These are phyloP conservation scores for Lactifluus hygrophoroides DNA, from an alignment of 768 basidiomycete species.

Conservation along the genomic window DNA sequence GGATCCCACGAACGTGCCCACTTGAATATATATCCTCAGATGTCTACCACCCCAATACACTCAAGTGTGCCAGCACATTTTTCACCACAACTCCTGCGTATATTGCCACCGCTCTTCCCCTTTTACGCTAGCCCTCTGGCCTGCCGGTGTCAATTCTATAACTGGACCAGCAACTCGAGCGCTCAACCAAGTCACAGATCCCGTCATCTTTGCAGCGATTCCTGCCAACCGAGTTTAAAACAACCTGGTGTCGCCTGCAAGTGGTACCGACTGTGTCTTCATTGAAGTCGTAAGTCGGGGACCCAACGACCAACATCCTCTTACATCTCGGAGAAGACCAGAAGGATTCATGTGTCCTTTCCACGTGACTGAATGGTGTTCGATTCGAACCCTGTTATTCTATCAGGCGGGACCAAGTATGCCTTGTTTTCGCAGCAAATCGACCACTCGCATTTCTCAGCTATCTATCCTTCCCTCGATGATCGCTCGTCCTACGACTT, in stretches of 20 bases:
- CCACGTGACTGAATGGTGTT: no score
- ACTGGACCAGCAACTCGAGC: no score
- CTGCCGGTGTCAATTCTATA: no score
- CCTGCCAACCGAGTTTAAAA: background rate
- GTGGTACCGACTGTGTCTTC: conserved; percentile 10
- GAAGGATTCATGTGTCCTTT: no score
- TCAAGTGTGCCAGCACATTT: no score
- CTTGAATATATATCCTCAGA: no score
- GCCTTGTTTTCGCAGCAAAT: background rate
- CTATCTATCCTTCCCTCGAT: background rate
- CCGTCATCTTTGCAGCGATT: background rate
- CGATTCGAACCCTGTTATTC: background rate
- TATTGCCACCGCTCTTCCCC: no score
- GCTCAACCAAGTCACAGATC: background rate
- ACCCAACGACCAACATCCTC: background rate
- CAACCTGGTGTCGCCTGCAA: conserved; percentile 1
- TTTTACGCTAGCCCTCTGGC: no score
- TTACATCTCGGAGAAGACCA: no score
- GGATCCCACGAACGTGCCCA: no score
- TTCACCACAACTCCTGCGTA: no score
- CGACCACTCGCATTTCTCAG: background rate
- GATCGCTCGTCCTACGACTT: background rate
- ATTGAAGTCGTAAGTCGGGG: conserved; percentile 7
- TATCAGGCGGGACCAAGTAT: background rate
- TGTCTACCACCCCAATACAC: no score